Base-by-base conservation (phyloP, 371 early-diverging fungal genomes). In the Mucor velutinosus region DNA sequence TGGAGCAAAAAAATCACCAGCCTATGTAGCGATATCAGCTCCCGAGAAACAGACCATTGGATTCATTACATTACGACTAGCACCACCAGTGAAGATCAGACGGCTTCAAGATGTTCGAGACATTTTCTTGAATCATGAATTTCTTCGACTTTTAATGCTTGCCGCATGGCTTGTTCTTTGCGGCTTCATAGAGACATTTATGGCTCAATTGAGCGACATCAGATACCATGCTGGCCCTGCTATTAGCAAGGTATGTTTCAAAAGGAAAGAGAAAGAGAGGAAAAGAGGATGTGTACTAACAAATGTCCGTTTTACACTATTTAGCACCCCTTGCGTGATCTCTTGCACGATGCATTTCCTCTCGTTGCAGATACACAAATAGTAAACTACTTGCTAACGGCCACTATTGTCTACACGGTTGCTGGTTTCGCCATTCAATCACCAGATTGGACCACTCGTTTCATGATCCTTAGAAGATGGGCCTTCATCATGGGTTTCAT, bases 401-500 rank as follows among this genome's bases (percentile, higher is more conserved):
- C 76, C 12, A 72, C 75, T 0, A 32, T 88, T 0, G 62, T 83
- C 32, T 86, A 81, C 64, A 85, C 88, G 4, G 19, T 84, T 6
- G 62, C 77, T 12, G 77, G 70, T 3, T 80, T 83, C 58, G 69
- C 76, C 1, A n/a, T 86, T 2, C 76, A 84, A 30, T 83, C 81
- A 41, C 84, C 84, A 17, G 77, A 75, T 33, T 82, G 84, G 87
- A 77, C 76, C 0, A 76, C 83, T 4, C 80, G 89, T 15, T 66
- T 78, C 12, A 82, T 88, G 25, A 70, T 89, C 4, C 35, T 91
- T 23, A 79, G 93, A 14, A 83, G 93, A 21, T 77, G 82, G 19
- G 72, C 76, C 12, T 89, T 90, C 81, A 75, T 90, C 47, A 81
- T 89, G 62, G 83, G 84, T 0, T 68, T 75, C 0, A 64, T 93